Base-by-base conservation (phyloP, 2,329 filamentous ascomycete species). In the Acrocalymma vagum region DNA sequence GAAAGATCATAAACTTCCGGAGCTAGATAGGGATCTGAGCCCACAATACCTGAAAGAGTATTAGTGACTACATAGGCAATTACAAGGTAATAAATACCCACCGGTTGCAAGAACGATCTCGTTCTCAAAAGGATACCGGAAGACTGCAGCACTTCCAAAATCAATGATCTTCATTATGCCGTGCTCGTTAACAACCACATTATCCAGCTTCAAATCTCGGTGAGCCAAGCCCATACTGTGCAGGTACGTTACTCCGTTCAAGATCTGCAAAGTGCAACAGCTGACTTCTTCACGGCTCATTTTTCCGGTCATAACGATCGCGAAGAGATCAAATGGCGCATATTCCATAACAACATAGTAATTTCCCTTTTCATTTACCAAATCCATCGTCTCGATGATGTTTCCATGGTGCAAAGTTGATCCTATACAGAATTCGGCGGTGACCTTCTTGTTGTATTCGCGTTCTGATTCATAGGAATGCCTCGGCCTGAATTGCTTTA, bases 341-440 rank as follows among this genome's bases (percentile, higher is more conserved):
- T 95, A 99, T 66, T 99, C 94, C 94, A 99, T 99, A 27, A 99
- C 94, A 64, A 97, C 93, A 62, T 91, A 99, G 90, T 94, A 99
- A 52, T 87, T 91, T 34, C 84, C 85, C 70, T 93, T 94, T 72
- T 99, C 94, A 55, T 95, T 89, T 9, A 99, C 84, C 50, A 99
- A 95, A 69, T 99, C 94, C 53, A 99, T 81, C 1, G 94, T 97
- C 70, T 99, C 94, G 60, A 99, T 97, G 56, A 99, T 91, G 67
- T 99, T 99, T 59, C 94, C 93, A 62, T 99, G 94, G 62, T 97
- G 94, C 24, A 99, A 77, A 0, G 94, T 96, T 3, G 93, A 97
- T 9, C 94, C 94, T 56, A 99, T 93, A 66, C 94, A 99, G 70
- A 99, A 99, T 65, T 99, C 94, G 3, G 94, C 93, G 1, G 94